Conservation (phyloP, 306 rosid species). For the Prunus salicina region DNA sequence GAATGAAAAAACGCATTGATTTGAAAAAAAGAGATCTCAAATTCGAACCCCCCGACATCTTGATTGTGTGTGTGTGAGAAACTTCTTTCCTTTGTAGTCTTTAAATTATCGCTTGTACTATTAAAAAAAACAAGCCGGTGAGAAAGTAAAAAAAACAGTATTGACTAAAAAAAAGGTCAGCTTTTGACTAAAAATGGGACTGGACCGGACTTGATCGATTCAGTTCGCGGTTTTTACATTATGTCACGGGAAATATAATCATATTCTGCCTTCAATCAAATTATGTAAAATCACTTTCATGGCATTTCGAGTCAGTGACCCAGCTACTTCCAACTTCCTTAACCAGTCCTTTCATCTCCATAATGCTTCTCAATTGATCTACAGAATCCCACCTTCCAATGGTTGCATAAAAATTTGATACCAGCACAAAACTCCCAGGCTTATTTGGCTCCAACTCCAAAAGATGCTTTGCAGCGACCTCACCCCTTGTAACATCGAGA, state of each 20-base stretch:
- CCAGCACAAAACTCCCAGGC: conserved; percentile 43
- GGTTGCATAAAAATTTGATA: conserved; percentile 60
- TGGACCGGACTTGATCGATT: no score
- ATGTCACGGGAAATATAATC: no score
- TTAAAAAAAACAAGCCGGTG: no score
- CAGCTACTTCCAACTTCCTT: conserved; percentile 68
- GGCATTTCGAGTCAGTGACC: conserved; percentile 27
- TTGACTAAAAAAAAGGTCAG: no score
- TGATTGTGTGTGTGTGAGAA: no score
- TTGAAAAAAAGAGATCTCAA: no score
- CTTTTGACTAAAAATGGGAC: no score
- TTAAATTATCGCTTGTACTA: no score
- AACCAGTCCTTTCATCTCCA: conserved; percentile 45
- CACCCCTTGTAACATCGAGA: conserved; percentile 48
- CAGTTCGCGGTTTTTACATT: no score
- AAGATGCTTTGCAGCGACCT: conserved; percentile 49
- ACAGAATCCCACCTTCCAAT: conserved; percentile 60
- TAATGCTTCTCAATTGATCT: conserved; percentile 47
- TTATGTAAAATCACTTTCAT: conserved; percentile 6
- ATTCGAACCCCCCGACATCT: no score
- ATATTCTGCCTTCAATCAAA: no score
- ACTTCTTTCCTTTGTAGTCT: fast-evolving
- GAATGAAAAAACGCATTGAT: fast-evolving
- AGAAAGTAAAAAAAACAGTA: no score
- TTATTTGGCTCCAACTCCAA: conserved; percentile 52